These are phyloP conservation scores for Wickerhamiella sorbophila DNA, from an alignment of 805 yeast genomes.

Conservation along the genomic window DNA sequence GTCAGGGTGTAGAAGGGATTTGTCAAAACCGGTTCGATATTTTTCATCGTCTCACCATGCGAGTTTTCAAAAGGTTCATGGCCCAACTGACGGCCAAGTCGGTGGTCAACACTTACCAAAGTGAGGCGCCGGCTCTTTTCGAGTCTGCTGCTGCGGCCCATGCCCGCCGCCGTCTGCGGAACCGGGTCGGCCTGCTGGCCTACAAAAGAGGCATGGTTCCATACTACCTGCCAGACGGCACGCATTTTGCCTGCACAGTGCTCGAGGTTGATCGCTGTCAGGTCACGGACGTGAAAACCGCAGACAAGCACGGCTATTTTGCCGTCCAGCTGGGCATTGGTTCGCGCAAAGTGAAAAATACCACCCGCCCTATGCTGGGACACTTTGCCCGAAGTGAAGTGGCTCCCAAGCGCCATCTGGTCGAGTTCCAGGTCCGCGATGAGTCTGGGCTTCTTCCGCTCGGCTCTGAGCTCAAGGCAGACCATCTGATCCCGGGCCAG, in stretches of 20 bases:
- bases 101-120: conserved; percentile 21
- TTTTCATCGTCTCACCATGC: not conserved
- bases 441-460: conserved; percentile 51
- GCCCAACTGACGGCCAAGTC: conserved; percentile 25
- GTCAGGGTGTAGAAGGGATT: too few species aligned
- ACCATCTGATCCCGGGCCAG: conserved; percentile 73
- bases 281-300: conserved; percentile 59
- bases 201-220: conserved; percentile 84
- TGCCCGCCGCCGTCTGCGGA: conserved; percentile 53
- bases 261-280: conserved; percentile 79
- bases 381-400: conserved; percentile 67
- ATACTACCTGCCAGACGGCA: conserved; percentile 53
- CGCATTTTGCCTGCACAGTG: conserved; percentile 68
- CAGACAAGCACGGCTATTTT: conserved; percentile 60
- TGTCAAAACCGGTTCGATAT: too few species aligned
- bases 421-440: conserved; percentile 68
- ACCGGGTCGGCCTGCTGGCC: conserved; percentile 74
- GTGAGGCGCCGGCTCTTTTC: conserved; percentile 38
- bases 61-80: not conserved
- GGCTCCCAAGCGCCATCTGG: conserved; percentile 62
- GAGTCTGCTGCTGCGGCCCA: conserved; percentile 60
- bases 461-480: conserved; percentile 70
- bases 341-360: conserved; percentile 44
- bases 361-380: conserved; percentile 52
- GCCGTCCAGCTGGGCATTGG: conserved; percentile 86